phyloP scores from a whole-genome alignment of 495 filamentous ascomycete genomes.

The Pyronema domesticum region DNA sequence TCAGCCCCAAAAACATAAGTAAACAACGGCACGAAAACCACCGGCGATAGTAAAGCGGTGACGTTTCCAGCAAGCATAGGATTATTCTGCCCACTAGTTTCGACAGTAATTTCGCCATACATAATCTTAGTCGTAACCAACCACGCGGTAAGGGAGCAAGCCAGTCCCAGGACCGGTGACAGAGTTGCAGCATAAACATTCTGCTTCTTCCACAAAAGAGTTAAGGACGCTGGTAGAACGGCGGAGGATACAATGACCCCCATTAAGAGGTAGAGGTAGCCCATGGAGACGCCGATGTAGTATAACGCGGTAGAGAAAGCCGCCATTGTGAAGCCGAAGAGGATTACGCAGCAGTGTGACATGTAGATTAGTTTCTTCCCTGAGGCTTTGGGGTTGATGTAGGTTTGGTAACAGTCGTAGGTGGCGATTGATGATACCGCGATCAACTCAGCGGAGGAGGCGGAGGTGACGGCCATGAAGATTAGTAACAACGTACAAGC shows the following conservation, averaged over 20 bases:
- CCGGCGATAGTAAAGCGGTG: slow-evolving; percentile 60
- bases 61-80: slow-evolving; percentile 71
- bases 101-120: slow-evolving; percentile 54
- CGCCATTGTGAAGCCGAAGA: slow-evolving; percentile 70
- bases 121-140: slow-evolving; percentile 70
- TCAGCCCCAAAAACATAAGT: slow-evolving; percentile 57
- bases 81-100: slow-evolving; percentile 58
- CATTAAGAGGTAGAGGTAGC: slow-evolving; percentile 69
- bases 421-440: slow-evolving; percentile 86
- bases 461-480: slow-evolving; percentile 92
- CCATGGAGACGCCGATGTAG: slow-evolving; percentile 42
- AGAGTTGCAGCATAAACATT: slow-evolving; percentile 62
- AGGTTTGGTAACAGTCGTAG: slow-evolving; percentile 74
- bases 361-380: slow-evolving; percentile 73
- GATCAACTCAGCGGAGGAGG: slow-evolving; percentile 76
- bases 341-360: slow-evolving; percentile 57
- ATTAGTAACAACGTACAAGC: slow-evolving; percentile 68
- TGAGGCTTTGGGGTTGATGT: slow-evolving; percentile 43
- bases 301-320: slow-evolving; percentile 66
- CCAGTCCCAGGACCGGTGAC: slow-evolving; percentile 60
- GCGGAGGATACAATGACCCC: slow-evolving; percentile 77
- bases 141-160: slow-evolving; percentile 68
- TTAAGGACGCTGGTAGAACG: slow-evolving; percentile 66
- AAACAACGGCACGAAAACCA: slow-evolving; percentile 62
- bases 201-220: slow-evolving; percentile 65